Conservation (phyloP, 805 yeast genomes). For the Candida taoyuanica region DNA sequence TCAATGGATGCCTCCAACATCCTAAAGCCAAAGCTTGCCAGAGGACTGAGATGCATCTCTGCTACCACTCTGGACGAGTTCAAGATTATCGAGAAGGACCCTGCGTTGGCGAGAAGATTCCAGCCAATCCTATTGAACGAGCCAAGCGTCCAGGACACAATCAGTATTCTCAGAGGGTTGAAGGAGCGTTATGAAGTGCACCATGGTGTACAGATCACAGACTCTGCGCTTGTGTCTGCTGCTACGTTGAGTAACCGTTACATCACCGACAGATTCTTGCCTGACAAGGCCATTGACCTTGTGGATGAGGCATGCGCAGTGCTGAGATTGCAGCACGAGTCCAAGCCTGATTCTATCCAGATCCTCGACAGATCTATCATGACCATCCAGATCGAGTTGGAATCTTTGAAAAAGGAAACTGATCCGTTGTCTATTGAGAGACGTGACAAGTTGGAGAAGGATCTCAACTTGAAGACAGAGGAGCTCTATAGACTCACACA, state of each 20-base stretch:
- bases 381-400: slow-evolving; percentile 94
- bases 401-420: slow-evolving; percentile 88
- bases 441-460: slow-evolving; percentile 64
- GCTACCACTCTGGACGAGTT: slow-evolving; percentile 96
- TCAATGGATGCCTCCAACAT: slow-evolving; percentile 93
- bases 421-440: slow-evolving; percentile 81
- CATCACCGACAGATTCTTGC: slow-evolving; percentile 84
- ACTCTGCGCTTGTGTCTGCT: slow-evolving; percentile 89
- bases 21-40: slow-evolving; percentile 88
- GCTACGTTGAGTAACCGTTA: slow-evolving; percentile 87
- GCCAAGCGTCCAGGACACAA: slow-evolving; percentile 87
- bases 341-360: slow-evolving; percentile 92
- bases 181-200: slow-evolving; percentile 95
- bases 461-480: slow-evolving; percentile 53
- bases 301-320: slow-evolving; percentile 98
- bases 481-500: slow-evolving; percentile 71
- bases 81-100: slow-evolving; percentile 93
- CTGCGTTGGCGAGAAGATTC: slow-evolving; percentile 91
- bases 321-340: slow-evolving; percentile 88
- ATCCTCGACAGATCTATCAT: slow-evolving; percentile 82
- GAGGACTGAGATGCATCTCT: slow-evolving; percentile 93
- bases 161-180: slow-evolving; percentile 86
- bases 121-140: slow-evolving; percentile 84
- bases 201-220: slow-evolving; percentile 94
- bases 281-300: slow-evolving; percentile 95